Percentiles rank a stretch among this genome's conserved stretches.
Conservation (phyloP, 2,329 filamentous ascomycete genomes). For the Aureobasidium melanogenum region DNA sequence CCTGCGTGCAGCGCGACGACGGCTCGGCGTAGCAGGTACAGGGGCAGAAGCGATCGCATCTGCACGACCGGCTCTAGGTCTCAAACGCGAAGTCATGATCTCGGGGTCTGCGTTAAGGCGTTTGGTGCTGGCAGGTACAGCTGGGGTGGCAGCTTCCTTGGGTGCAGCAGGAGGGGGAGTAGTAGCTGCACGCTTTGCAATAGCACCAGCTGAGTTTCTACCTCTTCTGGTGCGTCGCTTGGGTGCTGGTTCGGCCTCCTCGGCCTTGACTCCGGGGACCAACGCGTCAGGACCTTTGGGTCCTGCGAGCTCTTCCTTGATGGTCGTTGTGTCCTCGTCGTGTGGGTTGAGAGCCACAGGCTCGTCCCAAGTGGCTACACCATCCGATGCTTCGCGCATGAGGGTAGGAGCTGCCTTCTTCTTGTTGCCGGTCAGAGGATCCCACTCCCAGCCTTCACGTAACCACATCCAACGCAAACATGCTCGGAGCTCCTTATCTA, state of each 20-base stretch:
- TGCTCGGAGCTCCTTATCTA: constrained; percentile 82
- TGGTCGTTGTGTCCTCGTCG: background rate
- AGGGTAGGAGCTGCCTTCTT: constrained; percentile 45
- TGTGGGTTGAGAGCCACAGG: background rate
- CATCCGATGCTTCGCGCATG: constrained; percentile 48
- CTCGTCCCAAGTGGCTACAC: constrained; percentile 38
- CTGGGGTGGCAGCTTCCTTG: background rate
- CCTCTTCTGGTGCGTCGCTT: background rate
- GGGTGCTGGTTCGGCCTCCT: background rate
- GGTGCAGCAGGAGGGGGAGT: background rate
- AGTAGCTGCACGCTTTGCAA: background rate
- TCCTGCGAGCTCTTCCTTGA: background rate
- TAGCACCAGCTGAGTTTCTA: background rate
- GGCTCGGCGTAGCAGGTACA: background rate
- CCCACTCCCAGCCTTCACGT: constrained; percentile 75
- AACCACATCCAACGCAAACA: constrained; percentile 90
- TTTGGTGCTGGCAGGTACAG: background rate
- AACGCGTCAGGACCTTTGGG: background rate
- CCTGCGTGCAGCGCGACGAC: background rate
- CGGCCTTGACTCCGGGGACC: constrained; percentile 2
- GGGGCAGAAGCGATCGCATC: background rate
- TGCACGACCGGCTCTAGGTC: background rate
- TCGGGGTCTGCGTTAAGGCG: background rate
- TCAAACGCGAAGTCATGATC: background rate
- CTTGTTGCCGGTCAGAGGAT: constrained; percentile 59